Evolutionary conservation across 441 rosid genomes (phyloP).

Genomic region (Arabidopsis hybrid): DNA sequence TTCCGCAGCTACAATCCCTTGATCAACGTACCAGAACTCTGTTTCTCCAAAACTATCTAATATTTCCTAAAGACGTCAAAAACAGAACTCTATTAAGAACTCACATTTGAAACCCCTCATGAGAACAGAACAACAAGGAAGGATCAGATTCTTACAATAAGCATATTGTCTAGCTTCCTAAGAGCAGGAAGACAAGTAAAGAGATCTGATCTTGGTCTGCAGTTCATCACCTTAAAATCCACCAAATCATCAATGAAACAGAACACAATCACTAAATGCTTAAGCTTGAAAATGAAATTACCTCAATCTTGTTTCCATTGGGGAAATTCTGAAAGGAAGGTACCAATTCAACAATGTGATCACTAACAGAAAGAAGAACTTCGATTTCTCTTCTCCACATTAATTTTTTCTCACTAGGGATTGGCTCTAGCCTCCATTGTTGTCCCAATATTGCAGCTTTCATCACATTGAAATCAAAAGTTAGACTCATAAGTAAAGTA

Average conservation of each 20-base stretch:
- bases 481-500: constrained; percentile 1
- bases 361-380: constrained; percentile 70
- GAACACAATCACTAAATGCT: not conserved
- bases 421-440: constrained; percentile 74
- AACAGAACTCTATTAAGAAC: not conserved
- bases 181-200: constrained; percentile 68
- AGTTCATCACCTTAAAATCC: constrained; percentile 61
- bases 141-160: constrained; percentile 55
- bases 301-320: constrained; percentile 75
- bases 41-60: constrained; percentile 61
- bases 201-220: constrained; percentile 71
- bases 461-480: not conserved
- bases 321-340: constrained; percentile 66
- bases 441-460: constrained; percentile 72
- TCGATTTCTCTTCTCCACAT: constrained; percentile 85
- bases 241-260: constrained; percentile 18
- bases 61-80: constrained; percentile 53
- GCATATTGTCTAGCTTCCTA: constrained; percentile 73
- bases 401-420: constrained; percentile 57
- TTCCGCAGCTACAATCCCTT: constrained; percentile 61
- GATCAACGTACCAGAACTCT: constrained; percentile 80
- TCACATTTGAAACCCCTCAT: constrained; percentile 15
- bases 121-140: not conserved
- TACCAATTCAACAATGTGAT: constrained; percentile 68
- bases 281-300: constrained; percentile 11